Conservation (phyloP, 257 asterid species). For the Petrea volubilis region DNA sequence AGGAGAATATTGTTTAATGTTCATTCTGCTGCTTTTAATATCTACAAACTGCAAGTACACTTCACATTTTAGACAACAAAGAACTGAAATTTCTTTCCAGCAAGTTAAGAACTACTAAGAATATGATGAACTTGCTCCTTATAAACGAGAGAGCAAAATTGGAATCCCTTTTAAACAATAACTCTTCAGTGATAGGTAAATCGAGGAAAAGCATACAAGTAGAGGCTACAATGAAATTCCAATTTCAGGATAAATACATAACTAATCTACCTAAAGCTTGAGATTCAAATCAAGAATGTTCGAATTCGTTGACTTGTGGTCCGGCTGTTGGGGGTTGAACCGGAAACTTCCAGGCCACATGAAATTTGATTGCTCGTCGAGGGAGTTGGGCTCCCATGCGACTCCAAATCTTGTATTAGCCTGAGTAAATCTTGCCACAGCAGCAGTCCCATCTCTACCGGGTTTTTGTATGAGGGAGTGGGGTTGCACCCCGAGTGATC, state of each 20-base stretch:
- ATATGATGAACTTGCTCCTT: background rate
- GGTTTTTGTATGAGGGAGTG: constrained; percentile 55
- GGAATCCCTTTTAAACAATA: background rate
- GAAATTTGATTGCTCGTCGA: constrained; percentile 28
- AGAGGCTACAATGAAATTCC: background rate
- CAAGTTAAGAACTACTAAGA: background rate
- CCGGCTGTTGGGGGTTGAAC: constrained; percentile 29
- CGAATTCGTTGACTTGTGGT: constrained; percentile 31
- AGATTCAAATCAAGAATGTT: constrained; percentile 66
- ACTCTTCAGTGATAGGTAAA: background rate
- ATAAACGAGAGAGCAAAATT: background rate
- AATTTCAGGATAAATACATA: background rate
- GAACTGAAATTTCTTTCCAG: background rate
- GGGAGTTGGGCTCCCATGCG: constrained; percentile 18
- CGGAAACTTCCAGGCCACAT: constrained; percentile 77
- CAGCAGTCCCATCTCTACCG: constrained; percentile 21
- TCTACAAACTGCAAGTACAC: background rate
- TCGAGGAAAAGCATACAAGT: background rate
- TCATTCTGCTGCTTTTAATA: background rate
- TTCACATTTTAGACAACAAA: background rate
- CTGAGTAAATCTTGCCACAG: constrained; percentile 33
- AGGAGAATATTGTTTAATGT: background rate
- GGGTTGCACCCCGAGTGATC: constrained; percentile 57
- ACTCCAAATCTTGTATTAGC: constrained; percentile 31
- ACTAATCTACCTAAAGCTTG: constrained; percentile 41